Base-by-base conservation (phyloP, 2,329 filamentous ascomycete species). In the Atkinsonella hypoxylon region DNA sequence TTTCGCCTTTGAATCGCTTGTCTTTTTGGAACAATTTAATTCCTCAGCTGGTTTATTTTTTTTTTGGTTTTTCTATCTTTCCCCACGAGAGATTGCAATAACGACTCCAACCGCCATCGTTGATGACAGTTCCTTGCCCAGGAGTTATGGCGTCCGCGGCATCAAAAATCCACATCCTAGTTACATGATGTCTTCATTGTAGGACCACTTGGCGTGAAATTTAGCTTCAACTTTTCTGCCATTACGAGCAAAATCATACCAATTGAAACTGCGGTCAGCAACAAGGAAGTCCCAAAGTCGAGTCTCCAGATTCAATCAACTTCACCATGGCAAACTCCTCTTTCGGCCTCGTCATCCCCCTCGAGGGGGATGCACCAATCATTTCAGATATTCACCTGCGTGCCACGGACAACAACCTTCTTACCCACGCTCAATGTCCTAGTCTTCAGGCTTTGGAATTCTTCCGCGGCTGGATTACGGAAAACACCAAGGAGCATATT, bases 341-440 rank as follows among this genome's bases (percentile, higher is more conserved):
- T 7, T 62, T 66, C 51, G 52, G 57, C 38, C 58, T 65, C 11
- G 41, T 52, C 18, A 51, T 59, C 9, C 62, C 64, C 18, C 57
- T 58, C 5, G 55, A 56, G 38, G 50, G 55, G 11, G 61, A 64
- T 17, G 59, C 58, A 15, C 40, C 53, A 6, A 55, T 54, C 17
- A 50, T 64, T 31, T 58, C 62, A 8, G 56, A 55, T 40, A 62
- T 69, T 48, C 69, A 71, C 53, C 54, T 71, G 15, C 54, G 57
- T 9, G 66, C 69, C 44, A 72, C 70, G 69, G 59, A 66, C 44
- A 52, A 57, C 38, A 70, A 72, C 55, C 53, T 63, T 12, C 53
- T 71, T 22, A 64, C 69, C 43, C 67, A 70, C 50, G 65, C 65
- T 1, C 67, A 72, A 53, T 70, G 71, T 49, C 68, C 70, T 13